A percentile compares a stretch with the other conserved stretches of the same genome.
Evolutionary conservation across 2,329 filamentous ascomycete species (phyloP).

Genomic region (Exophiala dermatitidis): DNA sequence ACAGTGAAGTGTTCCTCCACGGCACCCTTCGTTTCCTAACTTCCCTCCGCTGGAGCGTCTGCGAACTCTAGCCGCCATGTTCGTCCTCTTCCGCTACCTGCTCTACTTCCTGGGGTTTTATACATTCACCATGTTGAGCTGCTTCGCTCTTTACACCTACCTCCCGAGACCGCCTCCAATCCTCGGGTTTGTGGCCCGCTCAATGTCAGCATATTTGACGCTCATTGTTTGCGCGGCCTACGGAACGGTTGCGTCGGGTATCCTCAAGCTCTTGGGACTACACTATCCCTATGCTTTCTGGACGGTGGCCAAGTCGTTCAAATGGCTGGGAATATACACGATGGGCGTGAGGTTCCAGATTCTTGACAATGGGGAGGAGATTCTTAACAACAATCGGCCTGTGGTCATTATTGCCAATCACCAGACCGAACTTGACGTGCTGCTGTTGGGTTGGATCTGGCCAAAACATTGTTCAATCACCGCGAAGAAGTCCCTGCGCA

Average conservation of each 20-base stretch:
- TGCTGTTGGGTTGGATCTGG: slow-evolving; percentile 84
- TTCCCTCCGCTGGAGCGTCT: neutral
- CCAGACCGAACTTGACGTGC: slow-evolving; percentile 90
- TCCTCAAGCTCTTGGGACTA: slow-evolving; percentile 59
- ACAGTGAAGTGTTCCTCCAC: neutral
- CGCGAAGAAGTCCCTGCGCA: slow-evolving; percentile 77
- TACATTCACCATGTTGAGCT: slow-evolving; percentile 52
- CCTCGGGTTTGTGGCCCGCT: slow-evolving; percentile 42
- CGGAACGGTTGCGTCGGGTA: slow-evolving; percentile 66
- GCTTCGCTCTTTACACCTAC: slow-evolving; percentile 41
- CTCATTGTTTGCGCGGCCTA: slow-evolving; percentile 53
- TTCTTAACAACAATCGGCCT: slow-evolving; percentile 61
- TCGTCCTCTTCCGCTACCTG: slow-evolving; percentile 31
- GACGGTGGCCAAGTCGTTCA: slow-evolving; percentile 71
- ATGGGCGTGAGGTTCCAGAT: slow-evolving; percentile 71
- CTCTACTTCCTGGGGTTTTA: slow-evolving; percentile 52
- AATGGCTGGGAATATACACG: slow-evolving; percentile 64
- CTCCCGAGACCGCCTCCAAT: slow-evolving; percentile 31
- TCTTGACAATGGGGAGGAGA: slow-evolving; percentile 55
- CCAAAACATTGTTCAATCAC: slow-evolving; percentile 88
- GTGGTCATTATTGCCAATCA: slow-evolving; percentile 93
- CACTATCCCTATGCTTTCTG: slow-evolving; percentile 76
- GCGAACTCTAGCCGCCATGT: slow-evolving; percentile 16
- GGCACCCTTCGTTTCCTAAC: neutral
- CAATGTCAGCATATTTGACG: slow-evolving; percentile 41